Base-by-base conservation (phyloP, 768 basidiomycete species). In the Dacryopinax primogenitus region DNA sequence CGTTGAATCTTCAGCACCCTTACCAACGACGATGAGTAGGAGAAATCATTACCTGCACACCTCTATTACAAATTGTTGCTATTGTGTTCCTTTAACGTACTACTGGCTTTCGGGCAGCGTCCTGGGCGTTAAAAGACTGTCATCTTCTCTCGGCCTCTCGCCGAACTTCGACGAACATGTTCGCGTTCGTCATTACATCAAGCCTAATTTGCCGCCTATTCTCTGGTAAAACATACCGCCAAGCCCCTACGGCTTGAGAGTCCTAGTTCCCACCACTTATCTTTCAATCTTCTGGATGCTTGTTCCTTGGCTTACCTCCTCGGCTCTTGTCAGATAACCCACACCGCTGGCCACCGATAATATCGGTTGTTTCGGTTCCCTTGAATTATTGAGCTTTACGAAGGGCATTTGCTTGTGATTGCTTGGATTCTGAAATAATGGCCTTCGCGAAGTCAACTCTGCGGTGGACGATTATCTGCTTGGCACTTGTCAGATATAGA, bases 401-500 rank as follows among this genome's bases (percentile, higher is more conserved):
- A 18, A 44, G 41, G 41, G 41, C 3, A 6, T 7, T 18, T 6
- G 41, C 41, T 18, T 23, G 41, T 44, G 41, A 44, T 44, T 18
- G 7, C 16, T 18, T 23, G 23, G 41, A 44, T 44, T 9, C 36
- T 37, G 41, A 23, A 44, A 18, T 4, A 18, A 37, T 18, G 41
- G 18, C 23, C 41, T 44, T 44, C 41, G 41, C 41, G 41, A 44
- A 44, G n/a, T n/a, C n/a, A n/a, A 6, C 41, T 44, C 41, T 44
- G 16, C 4, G 18, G 41, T 44, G 41, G 7, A 44, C 41, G 41
- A 44, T 44, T 23, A n/a, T n/a, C n/a, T n/a, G 51, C 51, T 21
- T 47, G 11, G 23, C 45, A 47, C 23, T 58, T 15, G 51, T n/a
- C n/a, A 58, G 51, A 58, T 58, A 58, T 58, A 58, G 26, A 58